These are phyloP conservation scores for Phytophthora hibernalis DNA, from an alignment of 352 stramenopile genomes.

Conservation along the genomic window DNA sequence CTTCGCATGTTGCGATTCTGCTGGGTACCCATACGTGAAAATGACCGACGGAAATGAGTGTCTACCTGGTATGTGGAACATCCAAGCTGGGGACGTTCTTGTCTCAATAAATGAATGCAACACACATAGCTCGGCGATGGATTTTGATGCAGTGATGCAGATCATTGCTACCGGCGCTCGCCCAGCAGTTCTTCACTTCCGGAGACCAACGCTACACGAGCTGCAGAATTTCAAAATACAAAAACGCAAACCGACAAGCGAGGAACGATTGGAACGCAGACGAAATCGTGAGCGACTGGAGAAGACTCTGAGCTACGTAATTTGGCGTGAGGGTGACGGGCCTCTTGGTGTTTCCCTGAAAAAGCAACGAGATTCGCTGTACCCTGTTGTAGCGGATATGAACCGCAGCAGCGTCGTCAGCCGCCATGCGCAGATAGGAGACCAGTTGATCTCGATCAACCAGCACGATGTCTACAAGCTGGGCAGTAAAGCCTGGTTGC, in stretches of 20 bases:
- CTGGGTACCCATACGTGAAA: constrained; percentile 51
- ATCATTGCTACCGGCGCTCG: constrained; percentile 59
- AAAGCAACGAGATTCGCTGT: constrained; percentile 43
- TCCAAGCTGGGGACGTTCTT: constrained; percentile 59
- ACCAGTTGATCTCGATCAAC: constrained; percentile 68
- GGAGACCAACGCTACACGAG: constrained; percentile 43
- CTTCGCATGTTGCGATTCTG: constrained; percentile 44
- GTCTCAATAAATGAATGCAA: constrained; percentile 57
- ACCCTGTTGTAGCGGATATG: constrained; percentile 57
- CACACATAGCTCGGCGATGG: constrained; percentile 41
- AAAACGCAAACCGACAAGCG: constrained; percentile 31
- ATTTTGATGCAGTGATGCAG: constrained; percentile 46
- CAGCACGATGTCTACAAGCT: constrained; percentile 60
- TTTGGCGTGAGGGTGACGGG: constrained; percentile 64
- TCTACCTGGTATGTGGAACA: constrained; percentile 69
- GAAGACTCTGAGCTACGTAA: constrained; percentile 59
- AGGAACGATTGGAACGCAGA: constrained; percentile 21
- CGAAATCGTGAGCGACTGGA: constrained; percentile 58
- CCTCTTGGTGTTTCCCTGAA: constrained; percentile 58
- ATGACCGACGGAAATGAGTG: constrained; percentile 55
- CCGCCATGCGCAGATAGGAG: constrained; percentile 40
- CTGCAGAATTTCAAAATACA: constrained; percentile 28
- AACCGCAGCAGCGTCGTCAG: constrained; percentile 43
- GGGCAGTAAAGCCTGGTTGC: constrained; percentile 48
- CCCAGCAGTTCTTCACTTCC: constrained; percentile 62